phyloP scores from a whole-genome alignment of 1,139 yeast genomes.

The Suhomyces bokatorum region DNA sequence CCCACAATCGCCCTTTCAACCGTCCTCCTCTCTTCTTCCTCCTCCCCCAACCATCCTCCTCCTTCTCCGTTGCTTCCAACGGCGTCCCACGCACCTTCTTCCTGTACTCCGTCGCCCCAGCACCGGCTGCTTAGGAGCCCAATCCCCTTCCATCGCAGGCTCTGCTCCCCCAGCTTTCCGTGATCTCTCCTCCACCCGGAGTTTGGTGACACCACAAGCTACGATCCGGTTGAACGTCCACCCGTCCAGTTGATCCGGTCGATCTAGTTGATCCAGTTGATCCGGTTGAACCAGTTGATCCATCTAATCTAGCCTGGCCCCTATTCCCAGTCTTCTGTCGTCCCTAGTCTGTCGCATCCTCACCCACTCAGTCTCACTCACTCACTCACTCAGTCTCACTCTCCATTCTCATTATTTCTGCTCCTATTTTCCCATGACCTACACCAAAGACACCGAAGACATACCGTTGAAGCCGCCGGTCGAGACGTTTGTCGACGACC shows the following conservation, averaged over 20 bases:
- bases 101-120: not conserved
- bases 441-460: slow-evolving; percentile 24
- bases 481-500: slow-evolving; percentile 49
- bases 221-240: no score
- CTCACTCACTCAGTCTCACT: not conserved
- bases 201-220: no score
- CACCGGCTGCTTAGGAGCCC: not conserved
- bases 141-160: not conserved
- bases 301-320: no score
- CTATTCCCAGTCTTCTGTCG: not conserved
- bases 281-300: no score
- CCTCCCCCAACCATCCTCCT: not conserved
- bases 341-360: not conserved
- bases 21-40: not conserved
- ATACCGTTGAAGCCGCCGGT: slow-evolving; percentile 41
- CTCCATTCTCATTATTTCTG: not conserved
- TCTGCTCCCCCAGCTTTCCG: not conserved
- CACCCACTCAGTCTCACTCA: not conserved
- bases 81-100: no score
- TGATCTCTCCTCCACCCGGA: not conserved
- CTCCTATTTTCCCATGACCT: slow-evolving; percentile 6
- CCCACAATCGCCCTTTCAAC: slow-evolving; percentile 1
- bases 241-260: no score
- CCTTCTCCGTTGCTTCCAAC: not conserved
- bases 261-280: no score